These are phyloP conservation scores for Bruguiera sexangula DNA, from an alignment of 345 rosid genomes.

Conservation along the genomic window DNA sequence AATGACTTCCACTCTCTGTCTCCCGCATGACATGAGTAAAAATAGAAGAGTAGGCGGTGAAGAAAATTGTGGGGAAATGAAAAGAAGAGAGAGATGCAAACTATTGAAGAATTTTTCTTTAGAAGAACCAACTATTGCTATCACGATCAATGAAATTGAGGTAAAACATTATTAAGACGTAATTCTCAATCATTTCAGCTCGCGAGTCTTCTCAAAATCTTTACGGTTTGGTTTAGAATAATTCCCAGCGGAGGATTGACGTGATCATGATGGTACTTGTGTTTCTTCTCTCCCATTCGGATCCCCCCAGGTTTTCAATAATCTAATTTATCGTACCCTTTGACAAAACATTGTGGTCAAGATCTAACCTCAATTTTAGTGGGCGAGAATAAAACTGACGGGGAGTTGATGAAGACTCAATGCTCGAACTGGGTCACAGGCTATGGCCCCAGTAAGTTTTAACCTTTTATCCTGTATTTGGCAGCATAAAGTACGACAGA, in stretches of 20 bases:
- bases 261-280: neutral
- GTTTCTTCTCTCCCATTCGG: neutral
- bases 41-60: too few relatives aligned
- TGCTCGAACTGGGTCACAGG: too few relatives aligned
- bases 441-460: neutral
- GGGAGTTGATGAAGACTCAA: too few relatives aligned
- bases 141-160: neutral
- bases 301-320: conserved; percentile 7
- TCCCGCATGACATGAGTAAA: too few relatives aligned
- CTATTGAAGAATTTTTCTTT: too few relatives aligned
- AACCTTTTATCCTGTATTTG: neutral
- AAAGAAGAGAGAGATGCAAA: too few relatives aligned
- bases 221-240: neutral
- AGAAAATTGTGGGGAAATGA: too few relatives aligned
- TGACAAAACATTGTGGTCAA: conserved; percentile 8
- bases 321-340: conserved; percentile 9
- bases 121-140: neutral
- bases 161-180: conserved; percentile 5
- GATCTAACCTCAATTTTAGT: neutral
- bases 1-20: too few relatives aligned
- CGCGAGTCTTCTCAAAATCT: conserved; percentile 16
- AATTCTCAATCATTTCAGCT: conserved; percentile 17
- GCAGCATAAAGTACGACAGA: neutral
- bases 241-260: too few relatives aligned
- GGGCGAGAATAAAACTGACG: neutral